Base-by-base conservation (phyloP, 2,329 filamentous ascomycete species). In the Pseudocercospora cruenta region DNA sequence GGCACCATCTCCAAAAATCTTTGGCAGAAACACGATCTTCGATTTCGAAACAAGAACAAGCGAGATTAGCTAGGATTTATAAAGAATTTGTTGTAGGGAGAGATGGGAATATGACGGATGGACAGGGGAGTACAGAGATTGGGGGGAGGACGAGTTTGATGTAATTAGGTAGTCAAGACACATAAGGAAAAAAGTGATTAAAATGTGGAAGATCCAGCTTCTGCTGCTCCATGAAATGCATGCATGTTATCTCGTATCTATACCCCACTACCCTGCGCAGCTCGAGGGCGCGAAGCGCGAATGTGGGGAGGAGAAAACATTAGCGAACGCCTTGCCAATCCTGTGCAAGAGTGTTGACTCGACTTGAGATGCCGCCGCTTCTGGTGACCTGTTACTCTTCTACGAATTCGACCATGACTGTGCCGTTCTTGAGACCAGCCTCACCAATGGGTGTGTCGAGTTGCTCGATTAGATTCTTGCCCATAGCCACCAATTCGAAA, bases 61-160 rank as follows among this genome's bases (percentile, higher is more conserved):
- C 82, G 68, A 83, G 94, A 66, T 79, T 99, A 70, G 85, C 87
- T 73, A 87, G 87, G 47, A 97, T 99, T 67, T 99, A 99, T 77
- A 84, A 86, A 16, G 95, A 99, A 80, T 99, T 99, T 82, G 90
- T 97, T 0, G 91, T 92, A 3, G 94, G 93, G 0, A 86, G 95
- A 72, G 97, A 94, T 78, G 95, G 95, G 7, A 94, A 98, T 82
- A 93, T 99, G 92, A 92, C 90, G 67, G 94, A 91, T 79, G 95
- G 95, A 1, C 92, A 98, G 80, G 93, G 91, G 0, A 91, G 91
- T 64, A 96, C 90, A 78, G 95, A 98, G 80, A 88, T 99, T 80
- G 95, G 95, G 7, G 95, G 94, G 14, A 85, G 95, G 76, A 94
- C 91, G 73, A 98, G 93, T 80, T 83, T 99, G 80, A 98, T 98